Percentiles rank a stretch among this genome's conserved stretches.
Evolutionary conservation across 2,329 filamentous ascomycete species (phyloP).

Genomic region (Coniochaeta hoffmannii): DNA sequence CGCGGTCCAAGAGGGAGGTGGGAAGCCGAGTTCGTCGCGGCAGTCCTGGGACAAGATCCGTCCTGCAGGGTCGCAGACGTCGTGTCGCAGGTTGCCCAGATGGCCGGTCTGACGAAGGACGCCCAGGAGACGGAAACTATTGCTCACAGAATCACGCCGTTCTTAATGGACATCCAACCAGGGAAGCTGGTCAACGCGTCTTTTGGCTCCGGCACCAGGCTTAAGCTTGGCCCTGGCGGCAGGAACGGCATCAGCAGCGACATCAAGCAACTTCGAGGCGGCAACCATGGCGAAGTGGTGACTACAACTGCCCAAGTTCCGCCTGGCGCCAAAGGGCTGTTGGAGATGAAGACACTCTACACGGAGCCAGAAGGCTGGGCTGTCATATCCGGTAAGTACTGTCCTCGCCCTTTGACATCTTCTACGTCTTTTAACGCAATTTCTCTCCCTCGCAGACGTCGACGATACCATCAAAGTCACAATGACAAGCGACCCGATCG

Average conservation of each 20-base stretch:
- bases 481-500: slow-evolving; percentile 68
- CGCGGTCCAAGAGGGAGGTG: slow-evolving; percentile 44
- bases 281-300: slow-evolving; percentile 36
- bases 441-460: slow-evolving; percentile 49
- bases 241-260: slow-evolving; percentile 66
- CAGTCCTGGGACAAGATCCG: slow-evolving; percentile 68
- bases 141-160: slow-evolving; percentile 62
- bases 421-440: background rate
- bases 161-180: slow-evolving; percentile 68
- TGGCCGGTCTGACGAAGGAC: slow-evolving; percentile 13
- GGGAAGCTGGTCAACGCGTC: slow-evolving; percentile 60
- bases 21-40: slow-evolving; percentile 77
- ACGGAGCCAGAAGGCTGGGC: slow-evolving; percentile 75
- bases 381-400: slow-evolving; percentile 59
- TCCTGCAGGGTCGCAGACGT: slow-evolving; percentile 57
- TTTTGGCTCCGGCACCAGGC: slow-evolving; percentile 35
- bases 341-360: slow-evolving; percentile 64
- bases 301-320: slow-evolving; percentile 44
- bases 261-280: slow-evolving; percentile 41
- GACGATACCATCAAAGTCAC: slow-evolving; percentile 96
- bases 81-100: slow-evolving; percentile 17
- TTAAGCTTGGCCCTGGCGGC: slow-evolving; percentile 62
- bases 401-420: background rate
- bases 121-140: slow-evolving; percentile 38
- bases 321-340: slow-evolving; percentile 42